A percentile compares a stretch with the other conserved stretches of the same genome.
Evolutionary conservation across 2,329 filamentous ascomycete genomes (phyloP).

Genomic region (Pezicula rhizophila): DNA sequence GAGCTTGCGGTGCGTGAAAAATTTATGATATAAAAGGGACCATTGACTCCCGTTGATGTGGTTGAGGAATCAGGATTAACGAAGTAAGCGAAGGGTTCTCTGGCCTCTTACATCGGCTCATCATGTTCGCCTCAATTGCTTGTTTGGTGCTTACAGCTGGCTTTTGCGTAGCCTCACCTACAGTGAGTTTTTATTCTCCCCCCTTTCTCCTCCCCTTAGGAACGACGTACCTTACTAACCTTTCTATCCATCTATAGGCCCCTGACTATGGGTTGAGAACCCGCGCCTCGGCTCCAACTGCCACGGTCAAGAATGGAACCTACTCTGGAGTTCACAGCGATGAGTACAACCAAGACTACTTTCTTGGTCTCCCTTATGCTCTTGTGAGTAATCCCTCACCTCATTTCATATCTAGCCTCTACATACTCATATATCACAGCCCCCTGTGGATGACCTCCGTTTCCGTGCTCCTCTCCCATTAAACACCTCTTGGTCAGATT

Average conservation of each 20-base stretch:
- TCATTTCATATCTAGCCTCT: neutral
- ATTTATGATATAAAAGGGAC: too few species aligned
- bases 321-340: slow-evolving; percentile 15
- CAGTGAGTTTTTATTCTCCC: too few species aligned
- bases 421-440: slow-evolving; percentile 5
- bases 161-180: too few species aligned
- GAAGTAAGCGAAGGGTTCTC: too few species aligned
- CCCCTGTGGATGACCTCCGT: slow-evolving; percentile 17
- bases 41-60: too few species aligned
- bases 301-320: slow-evolving; percentile 18
- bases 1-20: too few species aligned
- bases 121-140: too few species aligned
- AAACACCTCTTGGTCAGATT: slow-evolving; percentile 13
- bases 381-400: slow-evolving; percentile 3
- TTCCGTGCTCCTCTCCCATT: slow-evolving; percentile 14
- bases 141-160: too few species aligned
- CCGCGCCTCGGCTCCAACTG: slow-evolving; percentile 5
- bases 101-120: too few species aligned
- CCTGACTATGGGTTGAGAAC: neutral
- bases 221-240: too few species aligned
- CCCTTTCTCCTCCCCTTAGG: too few species aligned
- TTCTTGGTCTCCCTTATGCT: slow-evolving; percentile 20
- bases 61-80: too few species aligned
- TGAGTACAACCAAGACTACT: slow-evolving; percentile 20
- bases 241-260: neutral